These are phyloP conservation scores for Polytrichum formosum DNA, from an alignment of 225 moss, liverwort and hornwort genomes.

Conservation along the genomic window DNA sequence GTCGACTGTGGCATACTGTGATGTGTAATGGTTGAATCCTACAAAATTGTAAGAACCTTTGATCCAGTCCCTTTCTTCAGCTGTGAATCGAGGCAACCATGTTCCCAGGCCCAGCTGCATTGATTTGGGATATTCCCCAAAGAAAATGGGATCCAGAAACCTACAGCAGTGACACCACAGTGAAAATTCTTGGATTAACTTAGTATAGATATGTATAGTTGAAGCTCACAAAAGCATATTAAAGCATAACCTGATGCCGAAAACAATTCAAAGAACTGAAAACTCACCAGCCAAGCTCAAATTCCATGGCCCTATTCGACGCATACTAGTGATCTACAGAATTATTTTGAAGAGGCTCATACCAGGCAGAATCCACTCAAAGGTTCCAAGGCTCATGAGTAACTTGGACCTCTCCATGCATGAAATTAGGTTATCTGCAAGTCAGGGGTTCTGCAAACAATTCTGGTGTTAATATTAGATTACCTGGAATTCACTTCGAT, in stretches of 20 bases:
- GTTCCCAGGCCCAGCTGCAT: conserved; percentile 32
- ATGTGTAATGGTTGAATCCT: conserved; percentile 45
- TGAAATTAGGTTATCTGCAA: too few species aligned
- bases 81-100: conserved; percentile 34
- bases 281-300: not conserved
- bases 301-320: not conserved
- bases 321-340: conserved; percentile 13
- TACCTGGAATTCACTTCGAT: conserved; percentile 50
- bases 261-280: too few species aligned
- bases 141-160: conserved; percentile 52
- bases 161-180: conserved; percentile 5
- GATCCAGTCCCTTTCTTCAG: conserved; percentile 13
- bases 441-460: too few species aligned
- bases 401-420: too few species aligned
- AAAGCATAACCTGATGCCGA: too few species aligned
- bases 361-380: conserved; percentile 11
- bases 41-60: conserved; percentile 32
- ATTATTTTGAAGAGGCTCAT: conserved; percentile 22
- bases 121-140: conserved; percentile 45
- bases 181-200: too few species aligned
- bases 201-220: too few species aligned
- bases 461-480: too few species aligned
- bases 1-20: conserved; percentile 22
- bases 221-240: too few species aligned
- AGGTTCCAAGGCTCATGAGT: too few species aligned